These are phyloP conservation scores for Agrostemma githago DNA, from an alignment of 148 eudicot species.

Conservation along the genomic window DNA sequence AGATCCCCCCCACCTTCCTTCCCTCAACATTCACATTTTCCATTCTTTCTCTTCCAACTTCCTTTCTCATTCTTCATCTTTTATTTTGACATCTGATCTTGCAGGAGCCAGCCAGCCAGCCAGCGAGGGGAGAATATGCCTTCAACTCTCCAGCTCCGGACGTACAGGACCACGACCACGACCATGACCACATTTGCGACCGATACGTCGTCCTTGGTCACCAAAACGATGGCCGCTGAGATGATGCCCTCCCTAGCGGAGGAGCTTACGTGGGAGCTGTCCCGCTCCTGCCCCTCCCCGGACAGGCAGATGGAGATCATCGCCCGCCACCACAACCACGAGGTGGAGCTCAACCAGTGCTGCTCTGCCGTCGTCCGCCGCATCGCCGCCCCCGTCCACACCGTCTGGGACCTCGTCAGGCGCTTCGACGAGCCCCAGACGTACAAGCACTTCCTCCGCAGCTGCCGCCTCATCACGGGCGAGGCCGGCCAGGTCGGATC, in stretches of 20 bases:
- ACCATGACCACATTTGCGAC: constrained; percentile 17
- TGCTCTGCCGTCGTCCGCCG: constrained; percentile 49
- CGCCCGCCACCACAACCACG: constrained; percentile 47
- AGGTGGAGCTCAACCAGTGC: constrained; percentile 42
- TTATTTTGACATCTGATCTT: too few species aligned
- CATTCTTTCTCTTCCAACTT: constrained; percentile 3
- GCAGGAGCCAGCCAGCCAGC: background rate
- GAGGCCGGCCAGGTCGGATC: constrained; percentile 54
- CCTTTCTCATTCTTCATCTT: background rate
- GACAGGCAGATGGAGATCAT: constrained; percentile 27
- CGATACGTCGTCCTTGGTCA: background rate
- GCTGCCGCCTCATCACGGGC: constrained; percentile 56
- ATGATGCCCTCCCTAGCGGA: constrained; percentile 24
- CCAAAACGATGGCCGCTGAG: constrained; percentile 22
- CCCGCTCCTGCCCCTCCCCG: constrained; percentile 28
- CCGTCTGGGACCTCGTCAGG: constrained; percentile 64
- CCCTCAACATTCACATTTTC: background rate
- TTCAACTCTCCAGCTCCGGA: constrained; percentile 44
- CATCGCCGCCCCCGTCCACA: constrained; percentile 44
- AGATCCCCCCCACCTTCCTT: constrained; percentile 3
- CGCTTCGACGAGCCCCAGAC: constrained; percentile 71
- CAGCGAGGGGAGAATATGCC: constrained; percentile 33
- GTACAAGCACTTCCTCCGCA: constrained; percentile 71
- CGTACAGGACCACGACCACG: constrained; percentile 20
- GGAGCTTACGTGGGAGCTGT: constrained; percentile 26